Evolutionary conservation across 2,329 filamentous ascomycete genomes (phyloP), one percentile per base, ranked within the genome.

Genomic region (Neocucurbitaria cava): DNA sequence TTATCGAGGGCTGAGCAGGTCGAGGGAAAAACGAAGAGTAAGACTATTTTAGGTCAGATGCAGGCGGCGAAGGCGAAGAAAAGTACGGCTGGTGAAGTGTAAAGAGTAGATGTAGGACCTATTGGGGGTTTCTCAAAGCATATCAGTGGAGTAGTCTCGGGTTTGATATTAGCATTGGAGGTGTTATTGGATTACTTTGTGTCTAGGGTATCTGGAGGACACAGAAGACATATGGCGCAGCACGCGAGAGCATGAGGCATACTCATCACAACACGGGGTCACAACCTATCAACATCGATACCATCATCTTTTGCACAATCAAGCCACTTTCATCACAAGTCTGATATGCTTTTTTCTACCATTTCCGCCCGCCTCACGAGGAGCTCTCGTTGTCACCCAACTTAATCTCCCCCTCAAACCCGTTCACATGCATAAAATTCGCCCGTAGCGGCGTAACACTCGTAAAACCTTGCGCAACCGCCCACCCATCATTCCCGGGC

Each of bases 401-500:
- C 54, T 68, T 67, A 26, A 75, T 73, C 54, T 74, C 72, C 1
- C 71, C 72, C 35, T 66, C 53, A 26, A 69, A 65, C 5, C 65
- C 65, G 17, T 58, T 57, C 9, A 67, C 66, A 54, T 94, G 91
- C 85, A 90, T 92, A 76, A 97, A 99, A 76, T 96, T 97, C 38
- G 94, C 93, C 75, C 90, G 91, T 63, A 98, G 77, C 13, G 94
- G 91, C 3, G 95, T 97, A 52, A 99, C 87, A 76, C 92, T 96
- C 11, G 94, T 96, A 75, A 89, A 87, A 24, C 92, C 91, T 72
- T 96, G 88, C 73, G 90, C 89, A 21, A 99, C 91, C 31, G 89
- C 89, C 92, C 94, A 97, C 5, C 94, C 95, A 76, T 99, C 95
- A 71, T 92, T 96, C 3, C 92, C 92, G 3, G 91, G 90, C 28